Conservation (phyloP, 768 basidiomycete genomes). For the Leccinellum rugosiceps region DNA sequence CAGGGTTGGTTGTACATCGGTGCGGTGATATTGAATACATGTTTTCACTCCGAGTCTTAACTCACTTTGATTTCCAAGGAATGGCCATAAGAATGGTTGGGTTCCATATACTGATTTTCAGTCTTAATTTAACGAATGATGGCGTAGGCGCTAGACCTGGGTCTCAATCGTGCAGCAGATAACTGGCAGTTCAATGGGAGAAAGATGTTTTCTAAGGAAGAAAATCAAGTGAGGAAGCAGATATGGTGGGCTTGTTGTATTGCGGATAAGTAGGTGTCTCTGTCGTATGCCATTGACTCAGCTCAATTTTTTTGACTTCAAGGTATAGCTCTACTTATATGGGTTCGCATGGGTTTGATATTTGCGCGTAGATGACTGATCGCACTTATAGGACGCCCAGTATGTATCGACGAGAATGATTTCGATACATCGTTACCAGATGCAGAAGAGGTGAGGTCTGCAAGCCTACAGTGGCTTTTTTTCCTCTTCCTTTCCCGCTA, state of each 20-base stretch:
- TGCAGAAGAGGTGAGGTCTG: constrained; percentile 45
- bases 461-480: neutral
- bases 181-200: constrained; percentile 66
- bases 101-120: constrained; percentile 6
- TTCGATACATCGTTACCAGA: constrained; percentile 65
- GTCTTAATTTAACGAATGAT: constrained; percentile 2
- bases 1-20: constrained; percentile 85
- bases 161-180: constrained; percentile 74
- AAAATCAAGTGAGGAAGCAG: constrained; percentile 68
- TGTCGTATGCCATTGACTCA: neutral
- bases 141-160: constrained; percentile 70
- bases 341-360: constrained; percentile 38
- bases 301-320: constrained; percentile 6
- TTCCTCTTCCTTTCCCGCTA: neutral
- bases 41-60: neutral
- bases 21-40: constrained; percentile 22
- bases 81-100: constrained; percentile 74
- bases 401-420: constrained; percentile 64
- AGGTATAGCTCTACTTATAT: constrained; percentile 75
- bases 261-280: constrained; percentile 58
- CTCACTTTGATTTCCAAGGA: constrained; percentile 33
- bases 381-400: constrained; percentile 52
- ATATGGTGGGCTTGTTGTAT: constrained; percentile 80
- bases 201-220: constrained; percentile 59
- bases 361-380: neutral